phyloP scores from a whole-genome alignment of 805 yeast genomes.

The Saccharomycopsis sp. region DNA sequence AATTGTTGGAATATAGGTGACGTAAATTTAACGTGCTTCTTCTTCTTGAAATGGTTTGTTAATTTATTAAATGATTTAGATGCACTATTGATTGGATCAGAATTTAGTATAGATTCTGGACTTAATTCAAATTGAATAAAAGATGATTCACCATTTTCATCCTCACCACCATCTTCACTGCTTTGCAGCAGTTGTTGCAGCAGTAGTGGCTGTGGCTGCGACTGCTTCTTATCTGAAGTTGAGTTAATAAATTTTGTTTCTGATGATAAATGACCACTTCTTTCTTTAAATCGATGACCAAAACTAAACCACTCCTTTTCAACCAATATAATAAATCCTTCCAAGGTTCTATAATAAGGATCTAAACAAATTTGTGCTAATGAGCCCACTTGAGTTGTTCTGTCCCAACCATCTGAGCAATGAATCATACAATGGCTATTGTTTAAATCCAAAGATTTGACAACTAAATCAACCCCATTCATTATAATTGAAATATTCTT shows the following conservation, averaged over 20 bases:
- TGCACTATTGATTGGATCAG: constrained; percentile 32
- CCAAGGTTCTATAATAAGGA: constrained; percentile 80
- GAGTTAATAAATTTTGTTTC: constrained; percentile 44
- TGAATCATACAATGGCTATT: constrained; percentile 80
- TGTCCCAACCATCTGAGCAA: constrained; percentile 98
- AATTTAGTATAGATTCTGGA: constrained; percentile 16
- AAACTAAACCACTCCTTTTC: constrained; percentile 96
- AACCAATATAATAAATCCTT: constrained; percentile 77
- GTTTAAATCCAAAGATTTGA: constrained; percentile 76
- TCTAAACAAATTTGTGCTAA: constrained; percentile 81
- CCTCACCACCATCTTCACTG: constrained; percentile 16
- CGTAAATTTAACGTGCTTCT: constrained; percentile 48
- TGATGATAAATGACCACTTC: constrained; percentile 68
- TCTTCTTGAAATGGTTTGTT: constrained; percentile 44
- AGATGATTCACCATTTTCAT: constrained; percentile 12
- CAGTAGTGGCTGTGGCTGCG: constrained; percentile 24
- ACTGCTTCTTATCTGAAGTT: constrained; percentile 1
- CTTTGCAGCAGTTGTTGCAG: constrained; percentile 25
- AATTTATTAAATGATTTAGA: constrained; percentile 41
- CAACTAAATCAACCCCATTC: constrained; percentile 68
- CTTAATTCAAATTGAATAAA: constrained; percentile 12
- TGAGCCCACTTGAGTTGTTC: constrained; percentile 86
- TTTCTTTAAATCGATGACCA: constrained; percentile 82
- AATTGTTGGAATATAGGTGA: constrained; percentile 95
- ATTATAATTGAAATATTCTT: constrained; percentile 61